Evolutionary conservation across 2,329 filamentous ascomycete genomes (phyloP).

Genomic region (Tympanopsis confertula): DNA sequence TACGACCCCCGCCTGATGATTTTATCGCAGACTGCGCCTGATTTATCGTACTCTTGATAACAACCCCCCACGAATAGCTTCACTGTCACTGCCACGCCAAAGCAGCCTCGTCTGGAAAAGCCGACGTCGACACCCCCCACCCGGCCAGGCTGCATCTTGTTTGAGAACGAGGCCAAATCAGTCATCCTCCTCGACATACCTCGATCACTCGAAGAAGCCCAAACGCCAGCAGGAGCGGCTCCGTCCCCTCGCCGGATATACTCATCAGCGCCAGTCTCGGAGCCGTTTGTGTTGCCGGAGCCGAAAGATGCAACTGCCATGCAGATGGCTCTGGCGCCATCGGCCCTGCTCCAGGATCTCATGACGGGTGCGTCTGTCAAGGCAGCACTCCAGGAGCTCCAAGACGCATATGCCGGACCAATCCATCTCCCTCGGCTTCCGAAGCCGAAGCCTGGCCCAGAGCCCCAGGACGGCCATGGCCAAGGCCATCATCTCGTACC

Average conservation of each 20-base stretch:
- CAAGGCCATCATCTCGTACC: conserved; percentile 19
- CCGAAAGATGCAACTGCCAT: conserved; percentile 24
- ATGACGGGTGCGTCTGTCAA: conserved; percentile 36
- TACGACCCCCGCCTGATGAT: too few relatives aligned
- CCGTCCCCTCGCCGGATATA: conserved; percentile 9
- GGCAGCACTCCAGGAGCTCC: conserved; percentile 26
- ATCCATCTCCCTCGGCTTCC: conserved; percentile 26
- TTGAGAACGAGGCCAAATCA: conserved; percentile 33
- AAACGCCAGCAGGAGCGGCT: conserved; percentile 31
- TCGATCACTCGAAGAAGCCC: conserved; percentile 54
- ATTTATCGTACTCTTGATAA: too few relatives aligned
- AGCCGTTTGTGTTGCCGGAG: conserved; percentile 33
- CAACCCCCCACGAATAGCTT: too few relatives aligned
- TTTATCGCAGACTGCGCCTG: too few relatives aligned
- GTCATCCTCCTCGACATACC: conserved; percentile 59
- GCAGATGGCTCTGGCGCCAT: conserved; percentile 22
- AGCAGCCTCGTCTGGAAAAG: too few relatives aligned
- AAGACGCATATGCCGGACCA: conserved; percentile 22
- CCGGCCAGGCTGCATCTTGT: conserved; percentile 29
- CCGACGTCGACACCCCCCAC: too few relatives aligned
- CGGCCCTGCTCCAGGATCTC: conserved; percentile 38
- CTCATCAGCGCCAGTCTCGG: conserved; percentile 24
- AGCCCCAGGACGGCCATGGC: not conserved
- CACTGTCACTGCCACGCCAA: too few relatives aligned
- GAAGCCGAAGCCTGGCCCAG: conserved; percentile 3